Conservation (phyloP, 257 asterid genomes). For the Pogostemon cablin region DNA sequence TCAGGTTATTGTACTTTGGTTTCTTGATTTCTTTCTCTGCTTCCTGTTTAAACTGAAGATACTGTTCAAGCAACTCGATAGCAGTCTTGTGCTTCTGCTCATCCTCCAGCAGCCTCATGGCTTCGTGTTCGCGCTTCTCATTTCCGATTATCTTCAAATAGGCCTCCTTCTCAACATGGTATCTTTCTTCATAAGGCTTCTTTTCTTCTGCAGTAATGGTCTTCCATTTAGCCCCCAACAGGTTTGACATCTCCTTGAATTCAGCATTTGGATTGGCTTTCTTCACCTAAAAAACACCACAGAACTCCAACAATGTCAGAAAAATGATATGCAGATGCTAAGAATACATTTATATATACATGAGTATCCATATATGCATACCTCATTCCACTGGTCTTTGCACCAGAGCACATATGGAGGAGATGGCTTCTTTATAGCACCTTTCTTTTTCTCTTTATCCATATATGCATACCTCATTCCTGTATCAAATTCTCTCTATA, state of each 20-base stretch:
- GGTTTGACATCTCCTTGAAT: constrained; percentile 67
- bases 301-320: neutral
- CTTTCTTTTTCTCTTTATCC: constrained; percentile 74
- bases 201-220: constrained; percentile 69
- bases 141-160: constrained; percentile 68
- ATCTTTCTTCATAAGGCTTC: constrained; percentile 85
- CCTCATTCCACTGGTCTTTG: constrained; percentile 96
- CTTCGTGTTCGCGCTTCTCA: constrained; percentile 84
- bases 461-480: no score
- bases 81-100: constrained; percentile 93
- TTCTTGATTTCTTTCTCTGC: constrained; percentile 64
- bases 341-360: no score
- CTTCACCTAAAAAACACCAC: constrained; percentile 58
- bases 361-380: constrained; percentile 16
- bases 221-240: constrained; percentile 84
- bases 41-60: constrained; percentile 72
- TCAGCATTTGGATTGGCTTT: constrained; percentile 69
- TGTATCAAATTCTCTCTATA: no score
- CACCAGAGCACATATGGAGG: constrained; percentile 81
- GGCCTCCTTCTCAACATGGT: constrained; percentile 74
- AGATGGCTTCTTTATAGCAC: constrained; percentile 64
- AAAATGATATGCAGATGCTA: no score
- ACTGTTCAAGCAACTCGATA: constrained; percentile 84
- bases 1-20: constrained; percentile 44
- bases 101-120: constrained; percentile 84